Conservation (phyloP, 257 asterid genomes). For the Salvia hispanica region DNA sequence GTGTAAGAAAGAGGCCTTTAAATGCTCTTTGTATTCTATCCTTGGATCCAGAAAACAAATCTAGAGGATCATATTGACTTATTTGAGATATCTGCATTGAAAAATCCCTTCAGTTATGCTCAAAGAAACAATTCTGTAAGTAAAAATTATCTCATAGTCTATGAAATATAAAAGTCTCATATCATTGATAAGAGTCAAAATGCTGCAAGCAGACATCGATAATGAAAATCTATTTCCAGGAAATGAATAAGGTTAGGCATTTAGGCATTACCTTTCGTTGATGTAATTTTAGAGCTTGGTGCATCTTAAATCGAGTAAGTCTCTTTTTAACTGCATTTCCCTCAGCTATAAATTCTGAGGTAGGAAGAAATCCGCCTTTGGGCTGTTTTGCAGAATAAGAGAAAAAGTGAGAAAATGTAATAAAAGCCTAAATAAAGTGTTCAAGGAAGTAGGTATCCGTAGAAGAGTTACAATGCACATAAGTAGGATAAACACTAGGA, state of each 20-base stretch:
- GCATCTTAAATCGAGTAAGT: conserved; percentile 78
- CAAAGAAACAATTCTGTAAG: not conserved
- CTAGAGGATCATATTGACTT: conserved; percentile 88
- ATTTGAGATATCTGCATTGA: conserved; percentile 66
- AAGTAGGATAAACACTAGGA: conserved; percentile 13
- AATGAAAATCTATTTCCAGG: conserved; percentile 1
- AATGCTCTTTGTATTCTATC: conserved; percentile 72
- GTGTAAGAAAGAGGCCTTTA: conserved; percentile 63
- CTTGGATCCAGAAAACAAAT: conserved; percentile 81
- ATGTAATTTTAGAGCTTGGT: conserved; percentile 74
- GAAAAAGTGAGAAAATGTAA: conserved; percentile 19
- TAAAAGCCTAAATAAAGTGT: conserved; percentile 14
- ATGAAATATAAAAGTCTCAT: conserved; percentile 24
- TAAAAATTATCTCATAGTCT: conserved; percentile 12
- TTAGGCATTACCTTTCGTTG: conserved; percentile 61
- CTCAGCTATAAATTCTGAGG: conserved; percentile 70
- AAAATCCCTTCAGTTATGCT: conserved; percentile 31
- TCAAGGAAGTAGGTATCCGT: conserved; percentile 18
- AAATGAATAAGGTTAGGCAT: conserved; percentile 10
- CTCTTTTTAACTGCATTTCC: conserved; percentile 70
- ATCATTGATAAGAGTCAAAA: conserved; percentile 19
- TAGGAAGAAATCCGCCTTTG: conserved; percentile 85
- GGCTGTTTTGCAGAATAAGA: conserved; percentile 60
- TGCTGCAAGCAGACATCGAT: conserved; percentile 18
- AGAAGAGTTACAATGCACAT: conserved; percentile 23